Base-by-base conservation (phyloP, 345 rosid species). In the Barbarea vulgaris region DNA sequence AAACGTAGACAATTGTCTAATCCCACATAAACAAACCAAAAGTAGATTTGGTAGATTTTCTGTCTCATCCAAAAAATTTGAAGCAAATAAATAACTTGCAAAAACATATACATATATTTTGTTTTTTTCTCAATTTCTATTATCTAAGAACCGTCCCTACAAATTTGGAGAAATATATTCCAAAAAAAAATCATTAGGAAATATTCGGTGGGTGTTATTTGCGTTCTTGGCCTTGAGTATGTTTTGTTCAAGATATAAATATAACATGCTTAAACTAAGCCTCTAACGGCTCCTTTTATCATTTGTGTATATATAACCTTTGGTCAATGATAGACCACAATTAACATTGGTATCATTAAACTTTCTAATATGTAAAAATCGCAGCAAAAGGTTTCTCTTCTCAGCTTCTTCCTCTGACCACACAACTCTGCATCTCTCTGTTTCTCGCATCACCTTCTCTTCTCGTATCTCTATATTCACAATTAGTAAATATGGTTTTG, bases 11-110 rank as follows among this genome's bases (percentile, higher is more conserved):
- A 56, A 55, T 56, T 41, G 42, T 69, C 64, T 42, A 37, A 27
- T 37, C n/a, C n/a, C 73, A 54, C 36, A 55, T 25, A 56, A 55
- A 28, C 64, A 69, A 69, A 56, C 63, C 42, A 56, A 19, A 69
- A 55, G 54, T 69, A 56, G 42, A 53, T 18, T 41, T 27, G 53
- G 18, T 55, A 55, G 73, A 69, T 69, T 41, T 41, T 19, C 19
- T 69, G 73, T 56, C 64, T 55, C 13, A n/a, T 36, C 64, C 41
- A 41, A 69, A 27, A 27, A 27, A 7, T 54, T 42, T 4, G 36
- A 54, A 17, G 52, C 22, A 24, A 24, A 24, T 24, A 54, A 50
- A 39, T 37, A 37, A 27, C 63, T 39, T 52, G 37, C 50, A 67
- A 52, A 48, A 33, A 13, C 47, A 14, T 27, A 41, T 42, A 42